Conservation (phyloP, 108 stramenopile species). For the Pseudonitzschia multistriata region DNA sequence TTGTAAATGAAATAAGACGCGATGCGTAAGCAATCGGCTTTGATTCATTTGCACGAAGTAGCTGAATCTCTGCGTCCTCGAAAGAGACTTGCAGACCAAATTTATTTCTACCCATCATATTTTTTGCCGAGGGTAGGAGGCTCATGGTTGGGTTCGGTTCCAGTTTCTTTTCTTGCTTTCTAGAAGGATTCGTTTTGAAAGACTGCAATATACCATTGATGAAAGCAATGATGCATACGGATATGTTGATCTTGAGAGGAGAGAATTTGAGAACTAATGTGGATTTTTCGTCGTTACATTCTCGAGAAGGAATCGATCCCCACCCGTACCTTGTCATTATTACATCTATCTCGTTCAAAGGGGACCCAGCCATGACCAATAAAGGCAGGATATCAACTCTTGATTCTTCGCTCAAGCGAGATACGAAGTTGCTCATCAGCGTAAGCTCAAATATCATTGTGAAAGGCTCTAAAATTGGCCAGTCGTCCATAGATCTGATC, state of each 20-base stretch:
- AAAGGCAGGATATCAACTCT: conserved; percentile 15
- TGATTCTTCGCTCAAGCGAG: neutral
- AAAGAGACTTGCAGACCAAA: conserved; percentile 16
- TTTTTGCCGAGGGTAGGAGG: conserved; percentile 1
- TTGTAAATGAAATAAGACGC: conserved; percentile 30
- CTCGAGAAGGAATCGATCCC: conserved; percentile 16
- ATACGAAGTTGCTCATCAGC: neutral
- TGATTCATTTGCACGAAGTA: conserved; percentile 23
- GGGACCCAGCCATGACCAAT: conserved; percentile 35
- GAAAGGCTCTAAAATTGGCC: conserved; percentile 39
- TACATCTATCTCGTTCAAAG: conserved; percentile 27
- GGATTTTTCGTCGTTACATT: conserved; percentile 3
- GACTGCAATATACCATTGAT: conserved; percentile 16
- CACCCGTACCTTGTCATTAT: conserved; percentile 25
- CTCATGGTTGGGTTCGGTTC: neutral
- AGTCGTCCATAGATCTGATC: conserved; percentile 35
- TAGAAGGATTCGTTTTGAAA: conserved; percentile 7
- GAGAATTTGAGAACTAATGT: conserved; percentile 22
- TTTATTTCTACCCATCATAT: neutral
- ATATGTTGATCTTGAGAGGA: conserved; percentile 28
- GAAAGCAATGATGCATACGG: conserved; percentile 21
- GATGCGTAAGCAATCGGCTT: conserved; percentile 30
- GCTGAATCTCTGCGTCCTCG: conserved; percentile 24
- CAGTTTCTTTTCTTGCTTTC: neutral
- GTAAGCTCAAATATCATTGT: conserved; percentile 21